Evolutionary conservation across 2,329 filamentous ascomycete species (phyloP), one percentile per base, ranked within the genome.

Genomic region (Ophiostoma piceae): DNA sequence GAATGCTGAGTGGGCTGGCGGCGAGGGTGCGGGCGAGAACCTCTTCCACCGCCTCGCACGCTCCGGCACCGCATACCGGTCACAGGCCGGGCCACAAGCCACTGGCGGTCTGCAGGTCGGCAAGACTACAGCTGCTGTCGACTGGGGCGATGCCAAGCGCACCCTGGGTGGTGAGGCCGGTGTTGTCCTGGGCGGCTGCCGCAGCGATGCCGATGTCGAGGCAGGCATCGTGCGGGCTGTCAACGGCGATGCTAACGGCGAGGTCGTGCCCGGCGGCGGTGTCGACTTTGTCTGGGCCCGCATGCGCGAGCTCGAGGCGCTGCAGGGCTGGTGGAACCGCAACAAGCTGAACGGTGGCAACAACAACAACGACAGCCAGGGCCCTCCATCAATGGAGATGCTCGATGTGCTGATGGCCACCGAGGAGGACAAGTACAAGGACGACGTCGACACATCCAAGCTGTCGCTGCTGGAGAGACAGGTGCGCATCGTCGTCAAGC

Each of bases 31-130:
- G 65, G 89, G 88, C 57, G 95, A 99, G 80, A 94, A 92, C 74
- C 88, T 99, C 67, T 99, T 98, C 82, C 91, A 90, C 74, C 88
- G 94, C 11, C 84, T 99, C 3, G 86, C 84, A 3, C 84, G 89
- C 64, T 82, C 87, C 19, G 87, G 87, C 66, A 86, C 84, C 14
- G 80, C 83, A 14, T 89, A 89, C 77, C 87, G 87, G 74, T 84
- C 83, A 12, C 87, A 88, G 73, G 86, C 84, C 62, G 86, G 86
- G 1, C 79, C 81, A 0, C 82, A 82, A 2, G 88, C 88, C 16
- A 84, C 81, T 12, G 85, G 85, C 39, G 86, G 86, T 29, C 72
- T 83, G 12, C 81, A 84, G 47, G 80, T 83, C 3, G 85, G 85
- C 73, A 89, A 89, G 78, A 87, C 84, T 0, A 90, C 88, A 71